Base-by-base conservation (phyloP, 2,329 filamentous ascomycete species). In the Anthostomella pinea region DNA sequence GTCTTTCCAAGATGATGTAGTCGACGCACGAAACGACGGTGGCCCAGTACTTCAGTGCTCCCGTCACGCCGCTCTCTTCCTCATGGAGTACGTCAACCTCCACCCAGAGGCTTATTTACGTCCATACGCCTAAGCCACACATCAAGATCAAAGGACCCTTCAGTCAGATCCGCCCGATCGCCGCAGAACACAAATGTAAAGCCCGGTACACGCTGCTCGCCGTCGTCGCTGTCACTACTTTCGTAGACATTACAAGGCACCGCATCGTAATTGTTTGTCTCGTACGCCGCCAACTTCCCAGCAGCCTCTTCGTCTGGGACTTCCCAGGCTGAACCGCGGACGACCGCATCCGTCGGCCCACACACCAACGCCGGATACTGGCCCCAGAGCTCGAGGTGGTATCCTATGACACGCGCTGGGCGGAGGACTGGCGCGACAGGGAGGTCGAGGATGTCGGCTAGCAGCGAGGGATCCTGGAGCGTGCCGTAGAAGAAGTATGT, bases 401-500 rank as follows among this genome's bases (percentile, higher is more conserved):
- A 49, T 32, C 60, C 57, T 3, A 27, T 33, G 4, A 67, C 38
- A 23, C 41, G 48, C 0, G 65, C 65, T 1, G 49, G 48, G 5
- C 51, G 25, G 17, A 58, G 38, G 8, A 35, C 8, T 1, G 57
- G 57, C 16, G 44, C 30, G 8, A 51, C 28, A 3, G 52, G 34
- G 8, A 65, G 39, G 3, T 50, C 48, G 9, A 67, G 48, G 5
- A 66, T 52, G 16, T 54, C 45, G 6, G 36, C 39, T 3, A 69
- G 56, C 11, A 60, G 41, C 0, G 38, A 34, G 0, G 56, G 43
- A 9, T 64, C 47, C 5, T 51, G 55, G 6, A 68, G 51, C 0
- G 58, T 67, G 22, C 65, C 62, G 46, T 68, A 67, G 42, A 67
- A 66, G 52, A 67, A 68, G 41, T 67, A 68, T n/a, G n/a, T n/a